Conservation (phyloP, 352 stramenopile species). For the Discostella stelligera region DNA sequence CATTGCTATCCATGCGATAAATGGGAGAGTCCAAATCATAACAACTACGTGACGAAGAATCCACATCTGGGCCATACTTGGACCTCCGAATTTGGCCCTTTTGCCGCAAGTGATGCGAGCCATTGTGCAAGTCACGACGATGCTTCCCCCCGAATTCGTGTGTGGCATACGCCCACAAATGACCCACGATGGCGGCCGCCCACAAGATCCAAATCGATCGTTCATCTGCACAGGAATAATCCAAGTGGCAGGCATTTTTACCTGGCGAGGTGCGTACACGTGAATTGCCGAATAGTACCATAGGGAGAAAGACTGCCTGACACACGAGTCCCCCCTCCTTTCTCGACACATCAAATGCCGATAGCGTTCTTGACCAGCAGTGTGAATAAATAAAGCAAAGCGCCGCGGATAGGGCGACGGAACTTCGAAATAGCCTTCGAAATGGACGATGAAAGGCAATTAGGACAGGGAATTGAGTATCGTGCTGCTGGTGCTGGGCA, state of each 20-base stretch:
- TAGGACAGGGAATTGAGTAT: constrained; percentile 28
- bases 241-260: constrained; percentile 12
- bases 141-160: constrained; percentile 57
- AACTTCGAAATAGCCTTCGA: constrained; percentile 41
- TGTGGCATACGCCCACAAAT: constrained; percentile 39
- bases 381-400: constrained; percentile 54
- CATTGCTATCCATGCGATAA: constrained; percentile 24
- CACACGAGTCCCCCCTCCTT: constrained; percentile 47
- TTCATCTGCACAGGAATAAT: constrained; percentile 47
- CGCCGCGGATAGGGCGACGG: constrained; percentile 34
- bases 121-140: constrained; percentile 22
- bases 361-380: constrained; percentile 56
- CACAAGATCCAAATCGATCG: constrained; percentile 54
- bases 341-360: constrained; percentile 45
- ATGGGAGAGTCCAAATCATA: constrained; percentile 28
- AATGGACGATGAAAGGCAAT: constrained; percentile 56
- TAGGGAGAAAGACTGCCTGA: constrained; percentile 38
- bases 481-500: constrained; percentile 1
- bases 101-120: not conserved
- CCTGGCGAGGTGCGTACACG: not conserved
- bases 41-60: constrained; percentile 11
- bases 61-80: constrained; percentile 16
- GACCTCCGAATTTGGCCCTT: not conserved
- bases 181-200: constrained; percentile 19
- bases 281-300: constrained; percentile 25